Evolutionary conservation across 2,329 filamentous ascomycete genomes (phyloP), one percentile per base, ranked within the genome.

Genomic region (Colletotrichum coccodes): DNA sequence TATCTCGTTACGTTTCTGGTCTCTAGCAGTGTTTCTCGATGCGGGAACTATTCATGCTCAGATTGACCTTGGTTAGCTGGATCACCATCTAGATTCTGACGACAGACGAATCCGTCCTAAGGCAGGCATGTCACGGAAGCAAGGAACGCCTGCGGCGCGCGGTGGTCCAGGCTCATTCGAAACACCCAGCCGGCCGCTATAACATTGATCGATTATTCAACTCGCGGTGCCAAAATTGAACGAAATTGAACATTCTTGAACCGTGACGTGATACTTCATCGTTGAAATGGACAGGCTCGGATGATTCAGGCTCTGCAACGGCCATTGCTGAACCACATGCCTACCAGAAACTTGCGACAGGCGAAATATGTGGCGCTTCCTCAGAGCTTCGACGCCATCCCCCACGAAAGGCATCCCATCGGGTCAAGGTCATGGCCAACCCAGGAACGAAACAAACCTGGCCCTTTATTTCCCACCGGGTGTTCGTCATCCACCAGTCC

Each of bases 171-270:
- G 28, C 47, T n/a, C 49, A n/a, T 34, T 40, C 49, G 62, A 53
- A 50, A 49, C 21, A 46, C 18, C 26, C 46, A 36, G 16, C 18
- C 36, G 30, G 56, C n/a, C n/a, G 18, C 36, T 9, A 49, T 6
- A 12, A 26, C 42, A 3, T 11, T 42, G 4, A 28, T 26, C 38
- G 6, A 8, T 44, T 18, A 23, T 18, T 21, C 34, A 42, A 40
- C 23, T 30, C 32, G 40, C 21, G 34, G 49, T 21, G 63, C 32
- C 30, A 23, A 53, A 26, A 46, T 30, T 47, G 36, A 40, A n/a
- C 63, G 30, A 53, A 26, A 46, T 30, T 47, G 36, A 40, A n/a
- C 63, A 65, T 61, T 54, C 38, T 32, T 12, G 40, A 21, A 30
- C 18, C 42, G 18, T 8, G 18, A 40, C n/a, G 4, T 47, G 30